These are phyloP conservation scores for Aspergillus ellipticus DNA, from an alignment of 495 filamentous ascomycete genomes.

Conservation along the genomic window DNA sequence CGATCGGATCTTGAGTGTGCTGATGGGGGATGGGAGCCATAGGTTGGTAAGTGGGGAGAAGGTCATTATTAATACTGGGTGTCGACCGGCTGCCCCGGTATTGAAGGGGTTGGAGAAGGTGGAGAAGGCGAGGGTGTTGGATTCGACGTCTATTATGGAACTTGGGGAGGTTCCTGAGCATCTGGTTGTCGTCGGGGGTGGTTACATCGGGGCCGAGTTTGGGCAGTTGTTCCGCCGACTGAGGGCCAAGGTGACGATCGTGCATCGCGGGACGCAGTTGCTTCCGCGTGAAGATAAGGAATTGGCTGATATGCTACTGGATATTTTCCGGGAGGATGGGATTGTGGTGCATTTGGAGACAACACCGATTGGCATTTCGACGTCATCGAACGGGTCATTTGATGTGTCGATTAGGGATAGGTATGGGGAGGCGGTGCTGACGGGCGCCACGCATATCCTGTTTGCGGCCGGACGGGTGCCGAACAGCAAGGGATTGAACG, in stretches of 20 bases:
- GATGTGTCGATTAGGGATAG: conserved; percentile 8
- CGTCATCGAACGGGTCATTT: conserved; percentile 4
- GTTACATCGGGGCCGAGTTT: conserved; percentile 50
- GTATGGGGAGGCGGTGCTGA: conserved; percentile 19
- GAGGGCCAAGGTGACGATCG: conserved; percentile 41
- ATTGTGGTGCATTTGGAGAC: conserved; percentile 32
- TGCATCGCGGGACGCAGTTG: conserved; percentile 40
- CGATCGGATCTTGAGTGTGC: conserved; percentile 28
- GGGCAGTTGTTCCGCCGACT: conserved; percentile 48
- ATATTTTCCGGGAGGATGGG: conserved; percentile 40
- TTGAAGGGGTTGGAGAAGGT: conserved; percentile 33
- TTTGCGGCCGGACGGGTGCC: conserved; percentile 44
- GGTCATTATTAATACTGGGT: conserved; percentile 47
- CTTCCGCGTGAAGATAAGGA: conserved; percentile 42
- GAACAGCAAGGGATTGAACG: conserved; percentile 40
- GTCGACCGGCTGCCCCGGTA: conserved; percentile 31
- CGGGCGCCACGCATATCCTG: conserved; percentile 40
- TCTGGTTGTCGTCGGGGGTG: conserved; percentile 47
- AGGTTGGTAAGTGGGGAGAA: conserved; percentile 28
- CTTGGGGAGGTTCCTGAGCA: conserved; percentile 42
- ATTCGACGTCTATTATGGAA: conserved; percentile 47
- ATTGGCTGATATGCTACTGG: conserved; percentile 28
- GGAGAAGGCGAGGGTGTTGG: conserved; percentile 27
- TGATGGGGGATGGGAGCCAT: conserved; percentile 21
- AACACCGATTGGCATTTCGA: conserved; percentile 10